phyloP scores from a whole-genome alignment of 495 filamentous ascomycete species.

The Collariella sp. region DNA sequence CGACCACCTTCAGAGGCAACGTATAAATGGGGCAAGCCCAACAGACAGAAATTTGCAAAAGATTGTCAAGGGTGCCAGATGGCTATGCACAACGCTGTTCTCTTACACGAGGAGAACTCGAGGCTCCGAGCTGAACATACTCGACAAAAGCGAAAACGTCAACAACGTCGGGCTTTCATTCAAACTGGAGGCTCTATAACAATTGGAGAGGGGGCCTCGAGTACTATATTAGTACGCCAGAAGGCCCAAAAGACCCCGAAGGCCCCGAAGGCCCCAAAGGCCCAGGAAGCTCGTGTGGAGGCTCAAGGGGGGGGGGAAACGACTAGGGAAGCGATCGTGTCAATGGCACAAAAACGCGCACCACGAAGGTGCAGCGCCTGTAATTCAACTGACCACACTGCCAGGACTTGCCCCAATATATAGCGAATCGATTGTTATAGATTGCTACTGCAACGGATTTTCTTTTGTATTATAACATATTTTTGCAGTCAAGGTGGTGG shows the following conservation, averaged over 20 bases:
- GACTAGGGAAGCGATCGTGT: neutral
- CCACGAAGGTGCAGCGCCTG: neutral
- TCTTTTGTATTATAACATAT: neutral
- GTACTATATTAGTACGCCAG: neutral
- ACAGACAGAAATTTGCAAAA: neutral
- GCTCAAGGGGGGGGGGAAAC: neutral
- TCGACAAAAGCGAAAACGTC: neutral
- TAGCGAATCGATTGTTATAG: neutral
- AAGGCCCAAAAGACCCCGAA: neutral
- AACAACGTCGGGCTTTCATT: neutral
- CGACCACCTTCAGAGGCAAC: neutral
- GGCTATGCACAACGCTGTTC: neutral
- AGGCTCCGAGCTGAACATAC: neutral
- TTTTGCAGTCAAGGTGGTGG: neutral
- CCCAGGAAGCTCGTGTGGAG: neutral
- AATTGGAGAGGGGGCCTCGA: neutral
- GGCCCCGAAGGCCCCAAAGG: too few species aligned
- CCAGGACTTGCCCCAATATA: neutral
- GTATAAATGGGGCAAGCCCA: neutral
- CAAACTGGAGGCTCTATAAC: neutral
- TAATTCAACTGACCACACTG: neutral
- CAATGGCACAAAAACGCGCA: neutral
- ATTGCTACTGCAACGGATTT: neutral
- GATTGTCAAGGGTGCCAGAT: neutral
- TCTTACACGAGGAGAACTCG: neutral